Base-by-base conservation (phyloP, 176 grass and related monocot species). In the Aegilops umbellulata region DNA sequence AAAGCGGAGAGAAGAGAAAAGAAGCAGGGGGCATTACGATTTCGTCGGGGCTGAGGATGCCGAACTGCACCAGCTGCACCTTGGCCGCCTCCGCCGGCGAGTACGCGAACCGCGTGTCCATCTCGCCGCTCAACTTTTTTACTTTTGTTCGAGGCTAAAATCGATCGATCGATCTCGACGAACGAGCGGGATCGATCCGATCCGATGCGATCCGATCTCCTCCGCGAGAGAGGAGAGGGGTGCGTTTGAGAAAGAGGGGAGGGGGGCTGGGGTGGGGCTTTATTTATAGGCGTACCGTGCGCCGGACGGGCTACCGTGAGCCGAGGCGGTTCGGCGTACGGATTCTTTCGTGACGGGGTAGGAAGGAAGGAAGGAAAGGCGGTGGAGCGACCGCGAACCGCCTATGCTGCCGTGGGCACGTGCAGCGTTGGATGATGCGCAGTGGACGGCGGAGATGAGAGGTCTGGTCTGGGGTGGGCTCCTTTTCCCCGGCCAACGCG, bases 41-140 rank as follows among this genome's bases (percentile, higher is more conserved):
- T 71, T 98, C 96, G 26, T 98, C 96, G 14, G 96, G 92, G 90
- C 96, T 95, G 84, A 98, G 93, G 90, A 98, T 90, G 74, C 96
- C 96, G 82, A 98, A 98, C 92, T 98, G 96, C 63, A 98, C 92
- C 69, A 82, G 68, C 47, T 88, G 88, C 81, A 98, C 96, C 88
- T 95, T 98, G 83, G 92, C 93, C 86, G 94, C 88, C 86, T 98
- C 97, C 15, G 96, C 93, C 58, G 93, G 97, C 9, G 97, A 98
- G 90, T 89, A 94, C 6, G 94, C 92, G 78, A 98, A 98, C 82
- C 97, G 86, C 86, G 80, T 85, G 47, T 98, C 97, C 97, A 98
- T 98, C 57, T 98, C 57, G 41, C 25, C 44, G 53, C 17, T 70
- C 0, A 25, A n/a, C n/a, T 27, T 78, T 78, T 51, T 11, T 12